Conservation (phyloP, 1,284 basidiomycete genomes). For the Coniferiporia sulphurascens region DNA sequence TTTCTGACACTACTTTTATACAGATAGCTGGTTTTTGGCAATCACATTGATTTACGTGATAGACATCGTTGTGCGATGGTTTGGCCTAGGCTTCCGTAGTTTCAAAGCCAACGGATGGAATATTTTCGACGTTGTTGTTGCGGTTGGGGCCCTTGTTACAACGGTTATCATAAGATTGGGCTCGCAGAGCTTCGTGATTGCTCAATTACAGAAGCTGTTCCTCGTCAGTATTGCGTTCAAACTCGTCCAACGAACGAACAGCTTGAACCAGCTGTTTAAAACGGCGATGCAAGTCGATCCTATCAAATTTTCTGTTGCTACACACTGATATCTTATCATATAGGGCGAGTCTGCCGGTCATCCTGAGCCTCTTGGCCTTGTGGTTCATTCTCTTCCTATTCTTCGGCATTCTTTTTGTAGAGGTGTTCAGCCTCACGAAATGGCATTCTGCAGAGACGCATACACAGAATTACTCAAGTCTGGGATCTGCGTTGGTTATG, state of each 20-base stretch:
- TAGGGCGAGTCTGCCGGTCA: slow-evolving; percentile 85
- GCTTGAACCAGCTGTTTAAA: slow-evolving; percentile 95
- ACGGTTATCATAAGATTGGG: slow-evolving; percentile 74
- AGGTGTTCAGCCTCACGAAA: slow-evolving; percentile 92
- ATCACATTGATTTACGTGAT: slow-evolving; percentile 73
- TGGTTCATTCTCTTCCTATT: slow-evolving; percentile 94
- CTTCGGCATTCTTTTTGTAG: slow-evolving; percentile 86
- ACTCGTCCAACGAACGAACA: slow-evolving; percentile 85
- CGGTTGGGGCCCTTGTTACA: slow-evolving; percentile 80
- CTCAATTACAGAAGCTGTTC: slow-evolving; percentile 92
- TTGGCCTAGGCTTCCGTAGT: slow-evolving; percentile 81
- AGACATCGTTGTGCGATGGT: slow-evolving; percentile 76
- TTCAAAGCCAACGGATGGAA: slow-evolving; percentile 92
- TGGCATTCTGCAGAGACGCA: slow-evolving; percentile 72
- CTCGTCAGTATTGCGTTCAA: slow-evolving; percentile 93
- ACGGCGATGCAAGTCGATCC: slow-evolving; percentile 74
- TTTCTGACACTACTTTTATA: slow-evolving; percentile 1
- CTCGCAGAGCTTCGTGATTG: slow-evolving; percentile 42
- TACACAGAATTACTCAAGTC: slow-evolving; percentile 78
- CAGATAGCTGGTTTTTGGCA: slow-evolving; percentile 77
- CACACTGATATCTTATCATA: slow-evolving; percentile 3
- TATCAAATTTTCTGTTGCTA: slow-evolving; percentile 1
- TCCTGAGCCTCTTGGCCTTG: slow-evolving; percentile 80
- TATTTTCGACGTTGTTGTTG: slow-evolving; percentile 83
- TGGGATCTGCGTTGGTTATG: slow-evolving; percentile 84